Evolutionary conservation across 1,284 basidiomycete species (phyloP), one percentile per base, ranked within the genome.

Genomic region (Pisolithus thermaeus): DNA sequence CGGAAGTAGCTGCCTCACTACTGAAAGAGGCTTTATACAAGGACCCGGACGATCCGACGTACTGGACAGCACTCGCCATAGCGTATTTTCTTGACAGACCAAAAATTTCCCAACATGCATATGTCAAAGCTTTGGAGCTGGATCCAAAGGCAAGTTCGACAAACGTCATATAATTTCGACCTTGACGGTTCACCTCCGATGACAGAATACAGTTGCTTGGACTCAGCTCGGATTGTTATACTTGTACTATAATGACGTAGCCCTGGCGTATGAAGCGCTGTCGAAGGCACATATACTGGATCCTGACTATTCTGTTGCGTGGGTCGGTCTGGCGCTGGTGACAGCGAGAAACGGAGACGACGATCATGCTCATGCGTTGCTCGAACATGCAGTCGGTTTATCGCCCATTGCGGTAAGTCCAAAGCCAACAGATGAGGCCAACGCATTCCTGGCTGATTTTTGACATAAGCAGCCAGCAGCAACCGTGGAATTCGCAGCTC

Each of bases 281-380:
- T 79, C 87, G 60, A 86, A 86, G 56, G 91, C 95, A 14, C 96
- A 98, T 66, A 87, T 87, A 11, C 75, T 95, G 20, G 93, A 98
- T 71, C 92, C 97, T 2, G 96, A 98, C 61, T 89, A 86, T 69
- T 79, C 88, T 0, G 67, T 84, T 27, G 86, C 93, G n/a, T 99
- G 97, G 97, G 78, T 97, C 14, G 97, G 95, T 1, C 94, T 96
- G 65, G 93, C 87, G 5, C 70, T 97, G 39, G 76, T 97, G 20
- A 92, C 93, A 16, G 77, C 78, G 14, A 68, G 72, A 40, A 84
- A 87, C 52, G 83, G 81, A 0, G 81, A 90, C 56, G 64, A 77
- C 7, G 64, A 69, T 14, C 84, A 91, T 51, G 84, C 90, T 0
- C 73, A 75, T 18, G 77, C 84, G 7, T 70, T 98, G 46, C 83